Conservation (phyloP, 345 rosid species). For the Noccaea bulbosa region DNA sequence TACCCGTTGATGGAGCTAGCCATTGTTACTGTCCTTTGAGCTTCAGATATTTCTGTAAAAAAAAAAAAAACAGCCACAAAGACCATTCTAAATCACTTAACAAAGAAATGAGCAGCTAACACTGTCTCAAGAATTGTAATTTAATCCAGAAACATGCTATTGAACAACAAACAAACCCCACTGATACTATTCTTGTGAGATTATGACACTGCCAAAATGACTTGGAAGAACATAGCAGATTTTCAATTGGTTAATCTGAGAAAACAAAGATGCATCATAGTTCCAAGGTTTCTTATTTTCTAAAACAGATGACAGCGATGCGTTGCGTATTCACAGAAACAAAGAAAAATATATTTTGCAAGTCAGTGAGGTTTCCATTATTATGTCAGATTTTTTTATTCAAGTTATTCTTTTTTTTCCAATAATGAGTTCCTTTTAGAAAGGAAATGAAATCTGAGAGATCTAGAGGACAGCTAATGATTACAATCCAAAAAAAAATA, state of each 20-base stretch:
- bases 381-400: not conserved
- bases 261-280: not conserved
- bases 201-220: slow-evolving; percentile 7
- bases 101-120: not conserved
- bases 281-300: not conserved
- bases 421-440: slow-evolving; percentile 6
- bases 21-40: slow-evolving; percentile 54
- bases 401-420: not conserved
- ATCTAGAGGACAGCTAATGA: slow-evolving; percentile 26
- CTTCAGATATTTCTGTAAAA: slow-evolving; percentile 67
- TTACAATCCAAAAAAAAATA: not conserved
- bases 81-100: slow-evolving; percentile 3
- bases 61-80: slow-evolving; percentile 35
- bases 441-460: slow-evolving; percentile 36
- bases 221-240: not conserved
- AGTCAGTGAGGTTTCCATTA: slow-evolving; percentile 16
- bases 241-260: not conserved
- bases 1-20: slow-evolving; percentile 58
- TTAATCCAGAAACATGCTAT: not conserved
- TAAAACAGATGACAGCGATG: slow-evolving; percentile 18
- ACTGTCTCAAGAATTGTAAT: slow-evolving; percentile 15
- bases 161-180: slow-evolving; percentile 1
- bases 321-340: slow-evolving; percentile 1
- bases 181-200: not conserved
- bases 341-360: not conserved